Percentiles rank a stretch among this genome's conserved stretches.
Evolutionary conservation across 768 basidiomycete species (phyloP).

Genomic region (Boletus rubropictus): DNA sequence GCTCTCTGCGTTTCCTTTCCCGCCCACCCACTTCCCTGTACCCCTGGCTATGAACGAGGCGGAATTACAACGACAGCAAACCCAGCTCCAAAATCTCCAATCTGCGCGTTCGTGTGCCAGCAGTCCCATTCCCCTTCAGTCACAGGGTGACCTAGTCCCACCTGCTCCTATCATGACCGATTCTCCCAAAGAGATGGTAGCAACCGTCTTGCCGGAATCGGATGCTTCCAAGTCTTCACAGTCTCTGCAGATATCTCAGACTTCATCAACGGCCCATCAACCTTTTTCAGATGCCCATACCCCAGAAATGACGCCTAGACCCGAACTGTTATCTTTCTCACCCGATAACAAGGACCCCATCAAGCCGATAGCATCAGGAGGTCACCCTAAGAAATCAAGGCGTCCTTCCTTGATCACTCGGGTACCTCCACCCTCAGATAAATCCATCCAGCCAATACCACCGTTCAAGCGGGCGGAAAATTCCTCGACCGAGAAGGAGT

Average conservation of each 20-base stretch:
- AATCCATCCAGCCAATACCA: constrained; percentile 9
- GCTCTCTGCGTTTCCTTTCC: constrained; percentile 66
- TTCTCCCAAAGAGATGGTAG: constrained; percentile 19
- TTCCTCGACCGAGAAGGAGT: constrained; percentile 29
- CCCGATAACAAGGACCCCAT: neutral
- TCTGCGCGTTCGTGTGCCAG: constrained; percentile 11
- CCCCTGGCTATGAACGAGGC: constrained; percentile 37
- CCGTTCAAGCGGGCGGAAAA: constrained; percentile 20
- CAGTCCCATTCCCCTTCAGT: constrained; percentile 12
- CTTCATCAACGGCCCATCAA: constrained; percentile 4
- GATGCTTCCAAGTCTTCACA: constrained; percentile 3
- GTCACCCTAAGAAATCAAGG: constrained; percentile 10
- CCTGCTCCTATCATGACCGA: constrained; percentile 11
- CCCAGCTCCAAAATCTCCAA: constrained; percentile 20
- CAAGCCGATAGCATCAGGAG: neutral
- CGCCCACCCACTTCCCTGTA: constrained; percentile 66
- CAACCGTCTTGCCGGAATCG: constrained; percentile 4
- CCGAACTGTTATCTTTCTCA: neutral
- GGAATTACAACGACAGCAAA: constrained; percentile 24
- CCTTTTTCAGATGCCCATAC: neutral
- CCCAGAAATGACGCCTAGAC: neutral
- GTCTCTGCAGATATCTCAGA: constrained; percentile 6
- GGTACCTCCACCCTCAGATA: constrained; percentile 14
- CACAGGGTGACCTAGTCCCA: constrained; percentile 1
- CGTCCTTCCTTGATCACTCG: constrained; percentile 23